phyloP scores from a whole-genome alignment of 345 rosid genomes.

The Aurinia saxatilis region DNA sequence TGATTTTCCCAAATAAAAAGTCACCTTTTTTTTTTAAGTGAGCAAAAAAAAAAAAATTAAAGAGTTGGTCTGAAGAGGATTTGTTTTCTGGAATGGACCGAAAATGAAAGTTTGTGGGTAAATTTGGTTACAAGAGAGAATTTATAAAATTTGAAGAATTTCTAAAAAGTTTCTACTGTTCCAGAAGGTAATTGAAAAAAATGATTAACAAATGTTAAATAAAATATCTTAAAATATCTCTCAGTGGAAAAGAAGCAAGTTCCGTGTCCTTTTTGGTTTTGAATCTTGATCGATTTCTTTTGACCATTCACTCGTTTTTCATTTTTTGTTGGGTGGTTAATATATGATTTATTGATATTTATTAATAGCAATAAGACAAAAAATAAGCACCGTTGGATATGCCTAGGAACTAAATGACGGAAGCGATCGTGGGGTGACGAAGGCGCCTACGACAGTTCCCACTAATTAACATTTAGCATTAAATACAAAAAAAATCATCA shows the following conservation, averaged over 20 bases:
- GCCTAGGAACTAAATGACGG: background rate
- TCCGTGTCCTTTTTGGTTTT: slow-evolving; percentile 16
- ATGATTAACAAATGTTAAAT: too few species aligned
- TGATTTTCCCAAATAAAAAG: background rate
- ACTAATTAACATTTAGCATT: slow-evolving; percentile 10
- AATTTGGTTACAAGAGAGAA: background rate
- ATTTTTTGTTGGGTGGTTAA: background rate
- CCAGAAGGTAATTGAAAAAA: background rate
- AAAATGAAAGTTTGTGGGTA: background rate
- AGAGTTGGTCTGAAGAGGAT: too few species aligned
- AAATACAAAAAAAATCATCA: too few species aligned
- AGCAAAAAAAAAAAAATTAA: background rate
- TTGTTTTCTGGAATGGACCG: background rate
- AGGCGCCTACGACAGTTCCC: slow-evolving; percentile 25
- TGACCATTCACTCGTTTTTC: slow-evolving; percentile 14
- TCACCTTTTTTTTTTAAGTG: background rate
- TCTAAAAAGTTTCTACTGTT: background rate
- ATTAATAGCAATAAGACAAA: background rate
- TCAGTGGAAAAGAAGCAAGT: background rate
- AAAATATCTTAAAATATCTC: too few species aligned
- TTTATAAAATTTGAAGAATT: background rate
- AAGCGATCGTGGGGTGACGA: slow-evolving; percentile 32
- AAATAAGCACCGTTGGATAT: slow-evolving; percentile 18
- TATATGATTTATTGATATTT: background rate
- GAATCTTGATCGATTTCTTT: background rate